Percentiles rank a stretch among this genome's conserved stretches.
Evolutionary conservation across 1,284 basidiomycete species (phyloP).

Genomic region (Puccinia polysora): DNA sequence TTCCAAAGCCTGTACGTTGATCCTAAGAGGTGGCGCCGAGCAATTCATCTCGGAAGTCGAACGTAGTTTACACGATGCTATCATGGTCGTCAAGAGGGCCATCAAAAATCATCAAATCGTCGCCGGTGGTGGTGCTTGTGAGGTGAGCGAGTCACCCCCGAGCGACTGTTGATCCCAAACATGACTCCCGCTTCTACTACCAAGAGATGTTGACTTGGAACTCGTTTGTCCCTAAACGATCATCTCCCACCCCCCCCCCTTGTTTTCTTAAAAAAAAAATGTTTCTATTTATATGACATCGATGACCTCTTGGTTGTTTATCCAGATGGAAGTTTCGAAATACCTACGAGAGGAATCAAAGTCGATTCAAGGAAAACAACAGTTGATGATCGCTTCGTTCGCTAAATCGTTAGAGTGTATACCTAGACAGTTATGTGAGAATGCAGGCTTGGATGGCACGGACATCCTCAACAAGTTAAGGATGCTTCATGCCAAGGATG

Average conservation of each 20-base stretch:
- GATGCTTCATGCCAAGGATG: conserved; percentile 86
- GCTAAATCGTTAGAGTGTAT: conserved; percentile 97
- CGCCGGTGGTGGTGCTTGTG: conserved; percentile 93
- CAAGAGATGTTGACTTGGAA: background rate
- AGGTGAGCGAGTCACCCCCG: no score
- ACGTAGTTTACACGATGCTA: conserved; percentile 92
- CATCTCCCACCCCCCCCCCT: background rate
- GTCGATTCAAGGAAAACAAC: conserved; percentile 91
- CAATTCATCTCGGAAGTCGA: conserved; percentile 99
- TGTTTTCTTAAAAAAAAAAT: background rate
- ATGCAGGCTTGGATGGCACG: conserved; percentile 95
- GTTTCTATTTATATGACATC: conserved; percentile 6
- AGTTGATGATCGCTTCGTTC: conserved; percentile 89
- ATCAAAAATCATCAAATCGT: conserved; percentile 94
- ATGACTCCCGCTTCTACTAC: no score
- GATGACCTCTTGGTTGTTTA: conserved; percentile 21
- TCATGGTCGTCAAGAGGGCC: conserved; percentile 98
- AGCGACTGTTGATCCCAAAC: no score
- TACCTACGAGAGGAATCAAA: conserved; percentile 84
- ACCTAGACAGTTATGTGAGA: conserved; percentile 96
- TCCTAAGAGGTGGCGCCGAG: conserved; percentile 93
- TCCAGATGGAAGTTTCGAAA: conserved; percentile 90
- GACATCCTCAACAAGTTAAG: conserved; percentile 95
- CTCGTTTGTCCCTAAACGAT: no score
- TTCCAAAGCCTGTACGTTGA: conserved; percentile 95